These are phyloP conservation scores for Amanita phalloides DNA, from an alignment of 768 basidiomycete genomes.

Conservation along the genomic window DNA sequence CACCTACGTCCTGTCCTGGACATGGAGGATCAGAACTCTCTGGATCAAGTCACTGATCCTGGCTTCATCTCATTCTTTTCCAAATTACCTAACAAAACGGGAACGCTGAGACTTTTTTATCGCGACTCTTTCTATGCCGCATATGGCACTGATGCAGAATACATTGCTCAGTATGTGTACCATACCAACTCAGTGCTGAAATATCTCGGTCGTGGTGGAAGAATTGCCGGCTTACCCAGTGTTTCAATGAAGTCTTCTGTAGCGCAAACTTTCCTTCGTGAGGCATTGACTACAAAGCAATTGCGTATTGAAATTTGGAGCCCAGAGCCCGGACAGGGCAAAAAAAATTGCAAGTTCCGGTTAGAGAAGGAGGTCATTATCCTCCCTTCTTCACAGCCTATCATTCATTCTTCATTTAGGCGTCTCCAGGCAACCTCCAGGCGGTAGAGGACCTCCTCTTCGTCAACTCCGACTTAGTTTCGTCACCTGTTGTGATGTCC, in stretches of 20 bases:
- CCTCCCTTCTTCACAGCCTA: neutral
- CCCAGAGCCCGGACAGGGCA: conserved; percentile 61
- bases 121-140: conserved; percentile 80
- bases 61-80: conserved; percentile 70
- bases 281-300: conserved; percentile 84
- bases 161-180: conserved; percentile 73
- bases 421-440: conserved; percentile 55
- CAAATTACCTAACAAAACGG: conserved; percentile 52
- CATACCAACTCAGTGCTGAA: conserved; percentile 90
- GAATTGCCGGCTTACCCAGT: conserved; percentile 53
- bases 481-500: conserved; percentile 84
- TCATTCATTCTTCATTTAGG: conserved; percentile 19
- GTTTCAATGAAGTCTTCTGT: conserved; percentile 69
- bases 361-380: conserved; percentile 67
- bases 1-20: too few relatives aligned
- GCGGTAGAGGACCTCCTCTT: conserved; percentile 83
- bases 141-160: conserved; percentile 83
- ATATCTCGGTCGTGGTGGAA: conserved; percentile 65
- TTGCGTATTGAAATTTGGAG: conserved; percentile 88
- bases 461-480: conserved; percentile 62
- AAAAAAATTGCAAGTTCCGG: conserved; percentile 65
- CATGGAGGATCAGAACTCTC: conserved; percentile 18
- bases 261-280: conserved; percentile 75
- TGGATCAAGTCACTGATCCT: conserved; percentile 58
- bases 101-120: conserved; percentile 82